These are phyloP conservation scores for Sclerotinia subarctica DNA, from an alignment of 2,329 filamentous ascomycete genomes.

Conservation along the genomic window DNA sequence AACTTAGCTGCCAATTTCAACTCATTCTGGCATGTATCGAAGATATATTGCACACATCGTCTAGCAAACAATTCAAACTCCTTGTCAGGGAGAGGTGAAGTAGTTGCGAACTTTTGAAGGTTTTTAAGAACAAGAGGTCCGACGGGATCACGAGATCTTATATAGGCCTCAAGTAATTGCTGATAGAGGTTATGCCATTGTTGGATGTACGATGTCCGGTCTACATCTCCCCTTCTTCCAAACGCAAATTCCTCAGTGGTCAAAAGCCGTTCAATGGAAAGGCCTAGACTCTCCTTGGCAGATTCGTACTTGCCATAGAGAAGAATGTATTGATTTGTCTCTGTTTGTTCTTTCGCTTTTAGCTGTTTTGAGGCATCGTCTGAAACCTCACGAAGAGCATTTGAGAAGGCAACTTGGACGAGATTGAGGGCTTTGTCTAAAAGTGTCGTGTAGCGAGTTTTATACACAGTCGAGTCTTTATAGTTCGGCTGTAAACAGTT, in stretches of 20 bases:
- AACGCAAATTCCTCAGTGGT: slow-evolving; percentile 42
- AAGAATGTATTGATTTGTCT: slow-evolving; percentile 68
- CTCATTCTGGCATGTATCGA: slow-evolving; percentile 38
- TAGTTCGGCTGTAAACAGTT: slow-evolving; percentile 61
- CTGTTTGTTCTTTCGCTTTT: slow-evolving; percentile 62
- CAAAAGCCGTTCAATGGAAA: slow-evolving; percentile 59
- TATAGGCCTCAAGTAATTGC: slow-evolving; percentile 53
- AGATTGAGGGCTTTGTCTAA: slow-evolving; percentile 65
- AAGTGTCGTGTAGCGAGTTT: slow-evolving; percentile 80
- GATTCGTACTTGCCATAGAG: slow-evolving; percentile 64
- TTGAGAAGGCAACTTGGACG: slow-evolving; percentile 42
- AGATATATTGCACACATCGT: slow-evolving; percentile 34
- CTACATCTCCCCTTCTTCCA: slow-evolving; percentile 55
- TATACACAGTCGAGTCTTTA: slow-evolving; percentile 81
- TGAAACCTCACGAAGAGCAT: slow-evolving; percentile 50
- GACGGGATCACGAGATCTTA: slow-evolving; percentile 48
- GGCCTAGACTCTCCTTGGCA: slow-evolving; percentile 54
- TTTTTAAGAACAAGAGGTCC: slow-evolving; percentile 56
- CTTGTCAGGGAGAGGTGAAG: slow-evolving; percentile 31
- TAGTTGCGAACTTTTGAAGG: slow-evolving; percentile 44
- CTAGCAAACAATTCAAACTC: slow-evolving; percentile 37
- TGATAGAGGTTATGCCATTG: slow-evolving; percentile 56
- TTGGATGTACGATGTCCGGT: slow-evolving; percentile 56
- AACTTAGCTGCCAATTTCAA: slow-evolving; percentile 33
- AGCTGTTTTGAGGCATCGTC: slow-evolving; percentile 59